Evolutionary conservation across 2,329 filamentous ascomycete species (phyloP), one percentile per base, ranked within the genome.

Genomic region (Bertia moriformis): DNA sequence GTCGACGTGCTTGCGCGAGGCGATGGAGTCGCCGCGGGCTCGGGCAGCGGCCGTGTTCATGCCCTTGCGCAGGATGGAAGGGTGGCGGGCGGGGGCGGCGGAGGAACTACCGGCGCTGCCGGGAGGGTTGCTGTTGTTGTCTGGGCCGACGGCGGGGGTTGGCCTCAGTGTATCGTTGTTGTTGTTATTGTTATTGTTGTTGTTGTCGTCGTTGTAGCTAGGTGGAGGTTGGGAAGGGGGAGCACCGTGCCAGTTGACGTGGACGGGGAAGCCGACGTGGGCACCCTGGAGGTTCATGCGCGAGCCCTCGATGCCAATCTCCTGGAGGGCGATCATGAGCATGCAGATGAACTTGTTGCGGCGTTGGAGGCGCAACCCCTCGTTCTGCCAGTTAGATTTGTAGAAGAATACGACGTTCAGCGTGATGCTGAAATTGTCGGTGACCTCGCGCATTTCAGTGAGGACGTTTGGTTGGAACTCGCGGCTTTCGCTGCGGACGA

Each of bases 271-370:
- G 32, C 17, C 32, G 32, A 35, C 32, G 32, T 15, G 7, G 12
- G 10, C 10, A 35, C 32, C 32, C 32, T 10, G 15, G 10, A 35
- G 32, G 32, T 35, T 35, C 32, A 35, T 35, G 32, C 32, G 32
- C 5, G 19, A 38, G 3, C 41, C 41, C 4, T 81, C 77, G 46
- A 83, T 81, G 40, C 75, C 76, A 38, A 78, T 65, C 44, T 80
- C 73, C 48, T 79, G 72, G 48, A 82, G 71, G 18, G 70, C 66
- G 20, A 80, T 64, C 66, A 83, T 81, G 42, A 84, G 57, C 37
- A 77, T 75, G 51, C 77, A 83, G 50, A 83, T 80, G 59, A 83
- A 83, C 54, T 82, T 83, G 61, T 83, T 83, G 45, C 77, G 71
- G 19, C 78, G 70, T 44, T 78, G 74, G 2, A 83, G 63, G 58